Evolutionary conservation across 2,329 filamentous ascomycete species (phyloP), one percentile per base, ranked within the genome.

Genomic region (Xylaria sp.): DNA sequence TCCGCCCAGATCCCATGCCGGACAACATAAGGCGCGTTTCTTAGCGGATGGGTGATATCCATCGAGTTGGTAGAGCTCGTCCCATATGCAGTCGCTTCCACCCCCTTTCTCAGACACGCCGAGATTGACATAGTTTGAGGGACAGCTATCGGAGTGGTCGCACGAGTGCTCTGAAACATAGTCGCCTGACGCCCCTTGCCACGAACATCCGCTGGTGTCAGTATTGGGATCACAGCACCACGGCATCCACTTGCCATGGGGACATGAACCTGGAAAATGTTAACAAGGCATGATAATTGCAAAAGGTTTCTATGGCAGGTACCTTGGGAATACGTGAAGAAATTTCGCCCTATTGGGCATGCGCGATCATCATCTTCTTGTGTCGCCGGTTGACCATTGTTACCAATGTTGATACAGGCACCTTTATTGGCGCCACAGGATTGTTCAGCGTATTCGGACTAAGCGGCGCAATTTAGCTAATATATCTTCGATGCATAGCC

Each of bases 241-340:
- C 46, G 63, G 63, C 63, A 66, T 63, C 56, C 78, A 68, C 8
- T 73, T 73, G 9, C 77, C 78, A 34, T 71, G 31, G 55, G 78
- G 75, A 64, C 78, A 80, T 46, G 74, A 9, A 46, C 12, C 59
- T 63, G 56, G 52, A 12, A 54, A 6, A 66, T 68, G 41, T 73
- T 73, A 25, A 67, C 65, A 59, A 41, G 65, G 57, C 18, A 51
- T 18, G 5, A 73, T 66, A 37, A 72, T 75, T 23, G n/a, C 56
- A 23, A 59, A 25, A 28, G 56, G 20, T 46, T 44, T 37, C 25
- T 18, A 10, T 41, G 39, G 56, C 12, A 23, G 46, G 18, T 63
- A 63, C 59, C 59, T 63, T 54, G 31, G 20, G 59, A 63, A 63
- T 18, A 63, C 31, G 59, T 63, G 31, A 63, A 39, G 59, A 28